Conservation (phyloP, 2,329 filamentous ascomycete genomes). For the Xylaria sp. region DNA sequence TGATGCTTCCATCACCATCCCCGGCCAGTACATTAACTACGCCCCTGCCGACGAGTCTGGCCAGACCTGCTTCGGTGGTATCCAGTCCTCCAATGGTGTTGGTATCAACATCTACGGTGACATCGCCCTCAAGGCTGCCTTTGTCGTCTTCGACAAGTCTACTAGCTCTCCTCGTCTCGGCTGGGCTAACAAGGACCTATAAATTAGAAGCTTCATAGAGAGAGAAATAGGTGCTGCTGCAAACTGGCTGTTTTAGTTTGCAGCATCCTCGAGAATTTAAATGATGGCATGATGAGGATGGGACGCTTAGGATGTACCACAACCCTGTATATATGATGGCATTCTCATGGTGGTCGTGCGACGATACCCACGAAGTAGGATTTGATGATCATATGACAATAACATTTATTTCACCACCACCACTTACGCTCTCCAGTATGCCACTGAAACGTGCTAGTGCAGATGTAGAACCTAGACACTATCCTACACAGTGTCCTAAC, state of each 20-base stretch:
- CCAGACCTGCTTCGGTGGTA: conserved; percentile 70
- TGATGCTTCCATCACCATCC: conserved; percentile 59
- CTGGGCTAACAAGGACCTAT: conserved; percentile 54
- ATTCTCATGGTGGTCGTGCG: conserved; percentile 13
- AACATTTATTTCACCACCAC: background rate
- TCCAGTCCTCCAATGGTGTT: conserved; percentile 60
- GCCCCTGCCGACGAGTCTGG: conserved; percentile 56
- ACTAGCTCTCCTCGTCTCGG: conserved; percentile 55
- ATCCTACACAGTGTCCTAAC: background rate
- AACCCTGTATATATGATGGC: conserved; percentile 25
- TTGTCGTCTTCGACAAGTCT: conserved; percentile 67
- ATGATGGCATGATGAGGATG: conserved; percentile 5
- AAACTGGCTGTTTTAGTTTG: background rate
- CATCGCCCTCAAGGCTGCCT: conserved; percentile 73
- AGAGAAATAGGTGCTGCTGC: background rate
- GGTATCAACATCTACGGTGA: conserved; percentile 71
- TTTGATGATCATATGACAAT: conserved; percentile 4
- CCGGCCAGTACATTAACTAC: conserved; percentile 63
- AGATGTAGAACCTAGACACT: background rate
- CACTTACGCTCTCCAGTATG: no score
- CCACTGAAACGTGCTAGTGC: background rate
- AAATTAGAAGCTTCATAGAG: background rate
- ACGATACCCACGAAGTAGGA: conserved; percentile 25
- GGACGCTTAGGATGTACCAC: conserved; percentile 11
- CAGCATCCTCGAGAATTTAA: background rate